Conservation (phyloP, 805 yeast genomes). For the Kregervanrija fluxuum region DNA sequence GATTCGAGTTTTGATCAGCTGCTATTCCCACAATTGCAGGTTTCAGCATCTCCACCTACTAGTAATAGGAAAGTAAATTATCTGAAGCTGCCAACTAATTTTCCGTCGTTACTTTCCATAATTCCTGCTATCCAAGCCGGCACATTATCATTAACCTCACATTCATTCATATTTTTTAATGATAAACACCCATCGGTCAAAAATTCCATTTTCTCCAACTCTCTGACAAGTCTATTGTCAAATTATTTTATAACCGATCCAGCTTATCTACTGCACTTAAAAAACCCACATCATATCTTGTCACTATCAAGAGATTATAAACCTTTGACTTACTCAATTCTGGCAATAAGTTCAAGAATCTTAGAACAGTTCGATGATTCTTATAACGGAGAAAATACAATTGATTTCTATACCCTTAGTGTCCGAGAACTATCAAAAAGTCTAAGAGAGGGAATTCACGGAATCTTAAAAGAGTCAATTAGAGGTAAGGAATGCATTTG, state of each 20-base stretch:
- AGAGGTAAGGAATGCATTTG: constrained; percentile 9
- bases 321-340: constrained; percentile 19
- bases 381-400: constrained; percentile 21
- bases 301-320: constrained; percentile 32
- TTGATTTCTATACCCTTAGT: constrained; percentile 23
- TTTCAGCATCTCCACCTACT: too few species aligned
- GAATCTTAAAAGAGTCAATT: not conserved
- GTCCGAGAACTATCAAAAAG: constrained; percentile 28
- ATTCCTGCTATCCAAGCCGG: constrained; percentile 6
- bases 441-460: constrained; percentile 28
- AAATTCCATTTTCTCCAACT: constrained; percentile 2
- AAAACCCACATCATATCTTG: constrained; percentile 16
- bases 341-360: constrained; percentile 25
- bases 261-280: constrained; percentile 5
- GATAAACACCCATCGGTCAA: constrained; percentile 5
- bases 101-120: constrained; percentile 6
- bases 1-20: too few species aligned
- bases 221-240: constrained; percentile 6
- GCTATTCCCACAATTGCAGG: too few species aligned
- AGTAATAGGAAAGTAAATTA: not conserved
- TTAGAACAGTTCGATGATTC: constrained; percentile 15
- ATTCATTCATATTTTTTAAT: constrained; percentile 8
- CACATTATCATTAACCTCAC: constrained; percentile 2
- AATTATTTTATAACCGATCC: constrained; percentile 9
- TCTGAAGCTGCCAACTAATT: constrained; percentile 5